These are phyloP conservation scores for Solanum corneliomulleri DNA, from an alignment of 257 asterid genomes.

Conservation along the genomic window DNA sequence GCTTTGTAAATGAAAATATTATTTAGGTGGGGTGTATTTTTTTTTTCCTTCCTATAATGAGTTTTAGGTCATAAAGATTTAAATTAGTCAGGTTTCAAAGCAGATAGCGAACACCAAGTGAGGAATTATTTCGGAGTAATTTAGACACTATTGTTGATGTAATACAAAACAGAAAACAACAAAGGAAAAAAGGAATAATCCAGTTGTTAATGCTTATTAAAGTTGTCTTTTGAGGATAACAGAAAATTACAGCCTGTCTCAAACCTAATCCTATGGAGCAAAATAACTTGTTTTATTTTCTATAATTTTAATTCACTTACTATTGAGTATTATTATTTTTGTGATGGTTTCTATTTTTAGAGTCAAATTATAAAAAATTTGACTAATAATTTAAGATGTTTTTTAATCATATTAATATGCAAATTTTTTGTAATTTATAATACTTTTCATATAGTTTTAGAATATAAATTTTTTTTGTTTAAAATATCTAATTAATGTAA, in stretches of 20 bases:
- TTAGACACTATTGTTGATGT: background rate
- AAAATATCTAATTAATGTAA: too few species aligned
- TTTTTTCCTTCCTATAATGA: background rate
- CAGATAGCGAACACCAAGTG: background rate
- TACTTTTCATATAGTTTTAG: too few species aligned
- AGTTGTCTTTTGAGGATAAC: background rate
- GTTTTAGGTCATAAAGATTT: background rate
- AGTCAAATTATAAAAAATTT: too few species aligned
- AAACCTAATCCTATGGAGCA: background rate
- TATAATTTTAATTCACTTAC: background rate
- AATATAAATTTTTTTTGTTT: too few species aligned
- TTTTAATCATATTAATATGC: too few species aligned
- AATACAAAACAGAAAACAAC: background rate
- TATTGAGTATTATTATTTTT: too few species aligned
- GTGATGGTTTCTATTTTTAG: too few species aligned
- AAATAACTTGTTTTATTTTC: background rate
- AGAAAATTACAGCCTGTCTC: background rate
- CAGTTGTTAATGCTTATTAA: background rate
- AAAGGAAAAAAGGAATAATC: background rate
- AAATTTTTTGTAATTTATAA: too few species aligned
- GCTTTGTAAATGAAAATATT: background rate
- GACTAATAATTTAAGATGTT: too few species aligned
- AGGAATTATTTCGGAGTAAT: background rate
- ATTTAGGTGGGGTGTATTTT: background rate
- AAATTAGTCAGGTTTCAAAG: background rate